Evolutionary conservation across 768 basidiomycete species (phyloP), one percentile per base, ranked within the genome.

Genomic region (Pleurotus tuber-regium): DNA sequence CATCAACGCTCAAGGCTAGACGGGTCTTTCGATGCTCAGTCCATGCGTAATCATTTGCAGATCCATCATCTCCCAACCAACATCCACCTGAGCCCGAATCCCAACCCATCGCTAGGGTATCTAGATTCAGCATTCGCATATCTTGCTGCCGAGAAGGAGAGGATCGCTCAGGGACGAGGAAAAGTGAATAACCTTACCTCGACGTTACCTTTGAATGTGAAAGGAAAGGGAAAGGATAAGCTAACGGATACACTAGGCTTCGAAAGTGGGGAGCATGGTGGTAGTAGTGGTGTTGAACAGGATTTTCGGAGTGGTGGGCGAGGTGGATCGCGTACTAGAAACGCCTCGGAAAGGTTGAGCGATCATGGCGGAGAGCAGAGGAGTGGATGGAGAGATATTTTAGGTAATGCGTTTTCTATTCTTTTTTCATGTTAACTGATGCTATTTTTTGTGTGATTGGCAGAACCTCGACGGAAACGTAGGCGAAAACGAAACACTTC

Each of bases 51-150:
- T 11, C 28, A 38, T n/a, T 19, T 19, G 5, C 35, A 38, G n/a
- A 38, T 38, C 35, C 3, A n/a, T 10, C n/a, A 19, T 7, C n/a
- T 16, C 35, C n/a, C 21, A 16, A 16, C 43, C 8, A 9, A 21
- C n/a, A 19, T 48, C 18, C 46, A 48, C 14, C 10, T 31, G 9
- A 48, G 46, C 30, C 23, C 54, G 59, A 2, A 72, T 74, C 18
- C 74, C 28, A 48, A 79, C 40, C 88, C 89, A 0, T 88, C 86
- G 2, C 67, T 92, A 11, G 89, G 89, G 0, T 78, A 80, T 47
- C 75, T 92, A 12, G 87, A 87, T 52, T 82, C 83, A 53, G 87
- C 86, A 0, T 73, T 92, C 11, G 79, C 78, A n/a, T 92, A 89
- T 54, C 74, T 90, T 43, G 86, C 84, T 36, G 81, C 80, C 8